These are phyloP conservation scores for Acacia concinna DNA, from an alignment of 331 rosid genomes.

Conservation along the genomic window DNA sequence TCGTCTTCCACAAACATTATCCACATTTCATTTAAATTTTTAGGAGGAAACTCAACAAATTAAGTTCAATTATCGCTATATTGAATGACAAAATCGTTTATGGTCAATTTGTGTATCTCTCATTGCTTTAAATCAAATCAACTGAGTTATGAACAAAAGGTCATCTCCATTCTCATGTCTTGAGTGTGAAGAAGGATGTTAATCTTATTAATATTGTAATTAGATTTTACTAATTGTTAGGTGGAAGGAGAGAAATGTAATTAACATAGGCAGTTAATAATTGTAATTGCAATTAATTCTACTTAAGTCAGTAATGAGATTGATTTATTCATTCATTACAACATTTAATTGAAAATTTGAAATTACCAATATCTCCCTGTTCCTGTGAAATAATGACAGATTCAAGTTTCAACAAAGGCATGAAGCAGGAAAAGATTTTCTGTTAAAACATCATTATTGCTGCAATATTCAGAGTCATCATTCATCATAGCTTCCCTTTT, in stretches of 20 bases:
- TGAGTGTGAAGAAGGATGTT: neutral
- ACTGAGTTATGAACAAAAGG: neutral
- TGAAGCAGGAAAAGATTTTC: neutral
- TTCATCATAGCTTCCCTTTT: constrained; percentile 25
- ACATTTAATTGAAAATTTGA: neutral
- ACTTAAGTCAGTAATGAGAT: neutral
- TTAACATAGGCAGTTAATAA: neutral
- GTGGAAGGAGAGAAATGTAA: neutral
- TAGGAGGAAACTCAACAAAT: neutral
- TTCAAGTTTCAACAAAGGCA: constrained; percentile 10
- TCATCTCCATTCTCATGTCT: neutral
- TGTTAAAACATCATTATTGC: constrained; percentile 19
- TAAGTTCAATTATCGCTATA: neutral
- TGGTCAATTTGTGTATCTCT: neutral
- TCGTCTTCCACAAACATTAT: neutral
- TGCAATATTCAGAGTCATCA: constrained; percentile 10
- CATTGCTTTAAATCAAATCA: neutral
- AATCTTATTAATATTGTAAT: neutral
- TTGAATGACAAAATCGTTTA: neutral
- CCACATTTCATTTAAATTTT: neutral
- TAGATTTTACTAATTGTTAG: neutral
- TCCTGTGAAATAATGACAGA: neutral
- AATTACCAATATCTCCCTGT: constrained; percentile 18
- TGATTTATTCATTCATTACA: neutral
- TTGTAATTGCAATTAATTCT: neutral